phyloP scores from a whole-genome alignment of 2,329 filamentous ascomycete species.

The Monilinia fructicola region DNA sequence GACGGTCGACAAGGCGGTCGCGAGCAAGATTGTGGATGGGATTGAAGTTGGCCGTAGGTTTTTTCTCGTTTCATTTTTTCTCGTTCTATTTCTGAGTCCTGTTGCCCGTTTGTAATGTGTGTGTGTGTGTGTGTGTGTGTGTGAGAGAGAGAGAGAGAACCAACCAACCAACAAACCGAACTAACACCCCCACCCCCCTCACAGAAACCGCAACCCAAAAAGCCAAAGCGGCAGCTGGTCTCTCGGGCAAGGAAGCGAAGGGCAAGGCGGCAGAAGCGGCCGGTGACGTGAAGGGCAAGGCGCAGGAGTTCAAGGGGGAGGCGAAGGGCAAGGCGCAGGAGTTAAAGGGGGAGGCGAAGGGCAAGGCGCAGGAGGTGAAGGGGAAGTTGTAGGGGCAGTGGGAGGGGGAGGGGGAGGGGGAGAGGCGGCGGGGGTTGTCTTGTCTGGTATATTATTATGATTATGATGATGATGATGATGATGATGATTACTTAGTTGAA shows the following conservation, averaged over 20 bases:
- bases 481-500: background rate
- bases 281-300: conserved; percentile 41
- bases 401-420: background rate
- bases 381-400: background rate
- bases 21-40: conserved; percentile 60
- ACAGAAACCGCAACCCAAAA: conserved; percentile 47
- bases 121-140: too few relatives aligned
- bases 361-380: background rate
- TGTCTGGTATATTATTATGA: background rate
- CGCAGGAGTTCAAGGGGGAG: background rate
- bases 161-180: background rate
- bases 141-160: too few relatives aligned
- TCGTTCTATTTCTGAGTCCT: too few relatives aligned
- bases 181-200: background rate
- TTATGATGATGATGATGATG: background rate
- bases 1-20: conserved; percentile 58
- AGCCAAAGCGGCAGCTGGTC: conserved; percentile 48
- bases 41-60: conserved; percentile 57
- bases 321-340: background rate
- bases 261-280: conserved; percentile 44
- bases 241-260: conserved; percentile 39
- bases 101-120: too few relatives aligned
- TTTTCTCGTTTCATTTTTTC: conserved; percentile 26
- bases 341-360: background rate
- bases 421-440: too few relatives aligned